These are phyloP conservation scores for Metarhizium guizhouense DNA, from an alignment of 2,329 filamentous ascomycete genomes.

Conservation along the genomic window DNA sequence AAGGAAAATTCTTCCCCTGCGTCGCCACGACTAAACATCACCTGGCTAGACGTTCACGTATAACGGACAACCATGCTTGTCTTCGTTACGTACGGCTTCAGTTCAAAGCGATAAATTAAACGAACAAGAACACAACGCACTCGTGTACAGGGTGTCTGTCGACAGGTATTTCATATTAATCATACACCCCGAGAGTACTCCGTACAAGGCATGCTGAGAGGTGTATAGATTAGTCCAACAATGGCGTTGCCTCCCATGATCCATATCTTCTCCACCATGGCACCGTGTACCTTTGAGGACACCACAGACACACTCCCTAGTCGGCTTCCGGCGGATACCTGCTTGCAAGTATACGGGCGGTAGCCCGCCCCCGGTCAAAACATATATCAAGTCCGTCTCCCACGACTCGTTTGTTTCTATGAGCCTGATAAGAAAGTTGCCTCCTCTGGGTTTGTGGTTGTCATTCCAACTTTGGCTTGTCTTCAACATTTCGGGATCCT, in stretches of 20 bases:
- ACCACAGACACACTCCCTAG: constrained; percentile 4
- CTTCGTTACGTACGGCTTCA: neutral
- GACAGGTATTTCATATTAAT: neutral
- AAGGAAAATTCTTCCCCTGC: neutral
- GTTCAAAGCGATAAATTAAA: neutral
- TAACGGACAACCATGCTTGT: neutral
- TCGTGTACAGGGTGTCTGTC: too few relatives aligned
- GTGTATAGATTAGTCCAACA: constrained; percentile 2
- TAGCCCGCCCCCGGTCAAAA: neutral
- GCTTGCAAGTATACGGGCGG: neutral
- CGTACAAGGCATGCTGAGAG: neutral
- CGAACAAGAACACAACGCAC: too few relatives aligned
- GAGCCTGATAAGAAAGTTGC: neutral
- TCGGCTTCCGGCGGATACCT: constrained; percentile 10
- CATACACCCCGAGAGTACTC: constrained; percentile 1
- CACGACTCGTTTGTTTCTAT: neutral
- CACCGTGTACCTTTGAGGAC: constrained; percentile 7
- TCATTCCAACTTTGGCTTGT: neutral
- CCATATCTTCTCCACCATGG: constrained; percentile 9
- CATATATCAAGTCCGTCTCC: constrained; percentile 8
- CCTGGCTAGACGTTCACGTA: too few relatives aligned
- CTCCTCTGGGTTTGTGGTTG: neutral
- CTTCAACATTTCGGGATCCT: constrained; percentile 3
- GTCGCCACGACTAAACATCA: neutral
- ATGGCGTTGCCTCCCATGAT: constrained; percentile 8